Evolutionary conservation across 805 yeast genomes (phyloP).

Genomic region (Saturnispora mendoncae): DNA sequence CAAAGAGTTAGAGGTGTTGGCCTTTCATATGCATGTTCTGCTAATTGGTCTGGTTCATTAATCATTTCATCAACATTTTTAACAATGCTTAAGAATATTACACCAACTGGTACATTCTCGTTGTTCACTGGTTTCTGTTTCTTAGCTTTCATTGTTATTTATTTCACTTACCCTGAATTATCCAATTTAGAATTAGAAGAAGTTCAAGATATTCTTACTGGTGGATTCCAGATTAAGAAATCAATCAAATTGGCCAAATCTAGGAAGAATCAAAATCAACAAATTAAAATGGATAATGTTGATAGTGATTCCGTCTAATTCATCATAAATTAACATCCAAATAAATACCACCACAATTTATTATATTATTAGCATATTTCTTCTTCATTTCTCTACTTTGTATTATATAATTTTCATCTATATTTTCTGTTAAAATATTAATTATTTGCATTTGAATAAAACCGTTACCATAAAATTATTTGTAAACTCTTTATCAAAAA

Average conservation of each 20-base stretch:
- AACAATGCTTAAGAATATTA: constrained; percentile 86
- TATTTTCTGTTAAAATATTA: no score
- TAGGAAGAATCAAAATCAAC: constrained; percentile 21
- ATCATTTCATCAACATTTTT: constrained; percentile 86
- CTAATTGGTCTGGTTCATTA: constrained; percentile 93
- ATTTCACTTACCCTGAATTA: constrained; percentile 85
- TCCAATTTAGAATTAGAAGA: constrained; percentile 88
- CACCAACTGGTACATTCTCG: constrained; percentile 92
- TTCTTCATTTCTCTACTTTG: neutral
- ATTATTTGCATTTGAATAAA: no score
- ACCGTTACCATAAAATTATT: no score
- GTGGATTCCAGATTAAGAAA: constrained; percentile 78
- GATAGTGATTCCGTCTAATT: neutral
- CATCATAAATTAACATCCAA: no score
- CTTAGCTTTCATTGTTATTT: constrained; percentile 63
- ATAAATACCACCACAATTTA: no score
- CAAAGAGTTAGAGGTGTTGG: constrained; percentile 92
- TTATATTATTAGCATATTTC: neutral
- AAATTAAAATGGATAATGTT: constrained; percentile 3
- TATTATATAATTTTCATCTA: no score
- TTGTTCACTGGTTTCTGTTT: constrained; percentile 78
- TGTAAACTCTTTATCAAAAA: no score
- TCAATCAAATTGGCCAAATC: constrained; percentile 46
- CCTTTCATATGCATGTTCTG: constrained; percentile 80
- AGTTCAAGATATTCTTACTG: constrained; percentile 68